Evolutionary conservation across 2,329 filamentous ascomycete genomes (phyloP).

Genomic region (Mycosphaerelloides madeirae): DNA sequence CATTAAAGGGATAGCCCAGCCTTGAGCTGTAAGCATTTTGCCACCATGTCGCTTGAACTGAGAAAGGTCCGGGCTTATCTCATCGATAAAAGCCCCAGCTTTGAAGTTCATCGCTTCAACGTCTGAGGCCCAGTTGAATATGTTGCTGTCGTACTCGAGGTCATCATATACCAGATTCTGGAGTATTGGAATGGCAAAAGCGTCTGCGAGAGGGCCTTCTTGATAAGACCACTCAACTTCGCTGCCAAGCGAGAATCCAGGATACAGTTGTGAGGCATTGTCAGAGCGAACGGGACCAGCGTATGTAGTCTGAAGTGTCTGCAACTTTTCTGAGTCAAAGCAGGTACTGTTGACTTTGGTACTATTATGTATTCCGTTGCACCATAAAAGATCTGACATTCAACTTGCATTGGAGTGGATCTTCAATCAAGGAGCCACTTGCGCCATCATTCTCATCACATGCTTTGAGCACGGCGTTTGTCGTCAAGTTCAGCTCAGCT

Average conservation of each 20-base stretch:
- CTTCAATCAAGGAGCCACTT: constrained; percentile 37
- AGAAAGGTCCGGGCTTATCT: constrained; percentile 31
- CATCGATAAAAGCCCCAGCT: constrained; percentile 37
- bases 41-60: constrained; percentile 30
- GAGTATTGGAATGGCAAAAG: constrained; percentile 38
- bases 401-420: constrained; percentile 37
- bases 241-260: constrained; percentile 39
- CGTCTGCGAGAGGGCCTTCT: constrained; percentile 32
- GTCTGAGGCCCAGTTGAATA: constrained; percentile 38
- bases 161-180: constrained; percentile 41
- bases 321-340: constrained; percentile 32
- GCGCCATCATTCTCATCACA: constrained; percentile 41
- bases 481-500: constrained; percentile 31
- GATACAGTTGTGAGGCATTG: constrained; percentile 33
- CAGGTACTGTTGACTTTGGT: too few species aligned
- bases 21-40: constrained; percentile 39
- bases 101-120: constrained; percentile 31
- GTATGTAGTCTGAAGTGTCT: constrained; percentile 33
- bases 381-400: constrained; percentile 32
- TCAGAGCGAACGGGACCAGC: constrained; percentile 26
- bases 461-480: constrained; percentile 32
- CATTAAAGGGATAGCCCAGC: constrained; percentile 37
- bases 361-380: too few species aligned
- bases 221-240: constrained; percentile 38
- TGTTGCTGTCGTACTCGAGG: constrained; percentile 32